phyloP scores from a whole-genome alignment of 2,329 filamentous ascomycete genomes.

The Ascochyta fabae region DNA sequence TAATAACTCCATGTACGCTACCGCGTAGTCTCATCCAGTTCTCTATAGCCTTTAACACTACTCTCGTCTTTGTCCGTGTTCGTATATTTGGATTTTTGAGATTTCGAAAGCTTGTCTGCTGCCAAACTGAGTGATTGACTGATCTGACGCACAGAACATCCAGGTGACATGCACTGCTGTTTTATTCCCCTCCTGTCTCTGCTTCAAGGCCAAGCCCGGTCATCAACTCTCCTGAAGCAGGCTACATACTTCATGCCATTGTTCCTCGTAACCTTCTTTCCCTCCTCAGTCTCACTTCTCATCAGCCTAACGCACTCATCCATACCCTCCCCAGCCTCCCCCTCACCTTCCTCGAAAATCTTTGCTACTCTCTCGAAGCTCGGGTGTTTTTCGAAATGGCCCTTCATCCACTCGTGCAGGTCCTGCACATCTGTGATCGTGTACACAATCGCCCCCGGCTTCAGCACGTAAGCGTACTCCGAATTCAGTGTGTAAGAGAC shows the following conservation, averaged over 20 bases:
- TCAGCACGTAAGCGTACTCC: conserved; percentile 89
- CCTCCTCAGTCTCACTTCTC: conserved; percentile 89
- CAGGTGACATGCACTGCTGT: neutral
- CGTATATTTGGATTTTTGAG: too few species aligned
- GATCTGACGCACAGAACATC: neutral
- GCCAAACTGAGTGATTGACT: neutral
- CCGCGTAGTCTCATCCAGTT: too few species aligned
- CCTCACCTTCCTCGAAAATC: conserved; percentile 64
- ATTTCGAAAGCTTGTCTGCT: too few species aligned
- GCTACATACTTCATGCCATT: conserved; percentile 90
- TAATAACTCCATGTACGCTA: too few species aligned
- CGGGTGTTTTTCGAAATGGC: conserved; percentile 78
- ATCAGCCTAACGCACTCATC: conserved; percentile 78
- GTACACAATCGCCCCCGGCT: conserved; percentile 85
- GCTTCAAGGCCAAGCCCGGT: conserved; percentile 81
- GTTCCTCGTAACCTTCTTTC: conserved; percentile 94
- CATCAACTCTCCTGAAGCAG: conserved; percentile 79
- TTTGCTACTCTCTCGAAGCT: conserved; percentile 75
- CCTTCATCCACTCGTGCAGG: conserved; percentile 90
- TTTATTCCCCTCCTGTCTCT: neutral
- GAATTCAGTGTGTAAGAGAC: conserved; percentile 86
- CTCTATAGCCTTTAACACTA: too few species aligned
- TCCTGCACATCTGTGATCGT: conserved; percentile 98
- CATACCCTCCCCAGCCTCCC: conserved; percentile 68
- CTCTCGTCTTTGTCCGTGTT: too few species aligned